A percentile compares a stretch with the other conserved stretches of the same genome.
Evolutionary conservation across 129 eudicot species (phyloP).

Genomic region (Arctium lappa): DNA sequence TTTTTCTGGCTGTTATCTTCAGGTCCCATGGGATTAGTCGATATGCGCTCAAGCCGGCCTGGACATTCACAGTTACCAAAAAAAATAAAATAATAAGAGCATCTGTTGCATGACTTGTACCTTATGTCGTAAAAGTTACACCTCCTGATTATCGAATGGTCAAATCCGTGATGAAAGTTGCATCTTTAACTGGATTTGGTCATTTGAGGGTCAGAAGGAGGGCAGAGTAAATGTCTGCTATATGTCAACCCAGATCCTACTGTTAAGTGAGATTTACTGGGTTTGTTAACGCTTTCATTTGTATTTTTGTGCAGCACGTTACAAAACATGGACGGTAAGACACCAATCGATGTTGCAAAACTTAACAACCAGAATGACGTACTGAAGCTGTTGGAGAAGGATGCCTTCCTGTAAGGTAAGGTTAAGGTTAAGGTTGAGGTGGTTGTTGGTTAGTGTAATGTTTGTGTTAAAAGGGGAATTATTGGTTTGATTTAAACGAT

Average conservation of each 20-base stretch:
- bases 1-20: too few species aligned
- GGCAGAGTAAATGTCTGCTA: too few species aligned
- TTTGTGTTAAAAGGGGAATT: conserved; percentile 3
- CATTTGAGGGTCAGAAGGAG: not conserved
- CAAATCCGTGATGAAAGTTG: not conserved
- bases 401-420: conserved; percentile 75
- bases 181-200: not conserved
- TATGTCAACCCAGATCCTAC: too few species aligned
- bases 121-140: not conserved
- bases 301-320: conserved; percentile 53
- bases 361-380: conserved; percentile 81
- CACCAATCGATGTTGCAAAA: conserved; percentile 89
- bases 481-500: conserved; percentile 7
- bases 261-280: too few species aligned
- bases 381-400: conserved; percentile 79
- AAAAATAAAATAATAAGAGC: too few species aligned
- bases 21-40: too few species aligned
- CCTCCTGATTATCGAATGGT: not conserved
- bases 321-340: conserved; percentile 92
- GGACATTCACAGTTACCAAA: too few species aligned
- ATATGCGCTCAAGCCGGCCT: too few species aligned
- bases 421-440: not conserved
- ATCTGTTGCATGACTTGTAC: not conserved
- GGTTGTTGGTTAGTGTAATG: conserved; percentile 14
- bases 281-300: too few species aligned